Evolutionary conservation across 768 basidiomycete genomes (phyloP).

Genomic region (Collybiopsis luxurians): DNA sequence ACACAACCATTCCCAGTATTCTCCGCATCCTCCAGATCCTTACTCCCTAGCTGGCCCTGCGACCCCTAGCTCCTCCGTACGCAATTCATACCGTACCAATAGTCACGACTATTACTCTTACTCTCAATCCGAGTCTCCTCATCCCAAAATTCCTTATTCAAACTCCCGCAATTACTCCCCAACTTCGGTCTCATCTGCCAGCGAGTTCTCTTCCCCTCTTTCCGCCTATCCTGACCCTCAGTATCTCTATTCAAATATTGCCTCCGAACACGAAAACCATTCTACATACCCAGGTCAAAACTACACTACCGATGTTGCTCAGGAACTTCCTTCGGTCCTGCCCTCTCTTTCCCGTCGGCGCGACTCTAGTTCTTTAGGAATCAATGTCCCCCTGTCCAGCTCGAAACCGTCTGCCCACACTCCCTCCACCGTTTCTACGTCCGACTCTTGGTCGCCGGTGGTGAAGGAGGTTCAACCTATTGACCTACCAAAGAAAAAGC

Average conservation of each 20-base stretch:
- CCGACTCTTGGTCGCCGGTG: not conserved
- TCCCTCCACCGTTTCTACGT: not conserved
- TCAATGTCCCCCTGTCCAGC: not conserved
- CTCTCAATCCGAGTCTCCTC: not conserved
- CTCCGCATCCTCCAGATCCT: not conserved
- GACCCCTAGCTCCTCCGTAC: not conserved
- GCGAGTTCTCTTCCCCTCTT: not conserved
- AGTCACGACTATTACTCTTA: not conserved
- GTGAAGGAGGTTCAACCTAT: not conserved
- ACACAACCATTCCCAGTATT: not conserved
- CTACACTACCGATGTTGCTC: not conserved
- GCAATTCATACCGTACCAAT: not conserved
- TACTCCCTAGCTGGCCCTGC: not conserved
- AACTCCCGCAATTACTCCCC: not conserved
- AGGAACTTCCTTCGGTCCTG: not conserved
- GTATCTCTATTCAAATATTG: not conserved
- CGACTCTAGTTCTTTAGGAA: not conserved
- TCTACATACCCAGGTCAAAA: not conserved
- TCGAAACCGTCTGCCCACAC: not conserved
- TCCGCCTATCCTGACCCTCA: not conserved
- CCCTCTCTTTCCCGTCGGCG: not conserved
- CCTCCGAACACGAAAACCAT: not conserved
- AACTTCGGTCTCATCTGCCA: too few species aligned
- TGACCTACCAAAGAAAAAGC: conserved; percentile 26
- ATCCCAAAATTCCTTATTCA: not conserved